Conservation (phyloP, 352 stramenopile genomes). For the Pythium rhizo-oryzae region DNA sequence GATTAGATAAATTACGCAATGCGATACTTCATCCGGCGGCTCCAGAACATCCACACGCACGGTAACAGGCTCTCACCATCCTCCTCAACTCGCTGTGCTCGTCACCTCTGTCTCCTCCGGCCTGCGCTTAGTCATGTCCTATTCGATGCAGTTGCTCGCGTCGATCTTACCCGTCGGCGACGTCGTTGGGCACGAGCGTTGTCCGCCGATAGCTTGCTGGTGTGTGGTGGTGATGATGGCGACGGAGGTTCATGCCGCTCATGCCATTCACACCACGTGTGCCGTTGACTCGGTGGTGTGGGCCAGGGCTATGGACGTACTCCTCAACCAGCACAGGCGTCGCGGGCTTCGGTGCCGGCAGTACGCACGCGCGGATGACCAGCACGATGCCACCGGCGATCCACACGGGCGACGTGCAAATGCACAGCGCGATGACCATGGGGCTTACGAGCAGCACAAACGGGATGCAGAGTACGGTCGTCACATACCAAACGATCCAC, state of each 20-base stretch:
- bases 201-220: conserved; percentile 15
- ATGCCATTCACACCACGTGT: conserved; percentile 22
- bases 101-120: neutral
- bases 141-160: too few relatives aligned
- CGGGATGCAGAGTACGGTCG: conserved; percentile 67
- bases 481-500: conserved; percentile 74
- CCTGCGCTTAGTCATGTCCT: neutral
- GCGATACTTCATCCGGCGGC: neutral
- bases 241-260: conserved; percentile 6
- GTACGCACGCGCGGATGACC: conserved; percentile 46
- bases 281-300: conserved; percentile 26
- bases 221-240: conserved; percentile 18
- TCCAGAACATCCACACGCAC: neutral
- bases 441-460: conserved; percentile 73
- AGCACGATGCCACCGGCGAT: conserved; percentile 57
- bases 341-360: conserved; percentile 37
- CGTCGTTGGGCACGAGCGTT: conserved; percentile 13
- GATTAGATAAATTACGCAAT: conserved; percentile 24
- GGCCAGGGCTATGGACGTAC: conserved; percentile 40
- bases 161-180: conserved; percentile 6
- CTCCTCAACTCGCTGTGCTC: too few relatives aligned
- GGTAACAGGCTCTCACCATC: neutral
- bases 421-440: conserved; percentile 74
- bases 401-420: conserved; percentile 83
- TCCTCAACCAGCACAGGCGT: conserved; percentile 33